Base-by-base conservation (phyloP, 768 basidiomycete species). In the Suillus americanus region DNA sequence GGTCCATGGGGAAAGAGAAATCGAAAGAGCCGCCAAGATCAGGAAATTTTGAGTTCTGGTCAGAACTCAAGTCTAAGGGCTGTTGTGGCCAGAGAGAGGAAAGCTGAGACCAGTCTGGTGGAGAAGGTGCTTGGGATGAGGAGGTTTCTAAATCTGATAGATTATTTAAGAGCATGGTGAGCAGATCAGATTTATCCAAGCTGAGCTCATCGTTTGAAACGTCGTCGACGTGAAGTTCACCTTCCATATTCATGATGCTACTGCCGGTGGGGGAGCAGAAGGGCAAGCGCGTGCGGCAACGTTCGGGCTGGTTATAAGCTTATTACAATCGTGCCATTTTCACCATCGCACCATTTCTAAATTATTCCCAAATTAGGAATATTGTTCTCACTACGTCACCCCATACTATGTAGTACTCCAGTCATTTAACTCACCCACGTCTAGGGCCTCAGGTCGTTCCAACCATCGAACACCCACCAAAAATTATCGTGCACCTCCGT, bases 81-180 rank as follows among this genome's bases (percentile, higher is more conserved):
- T 69, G 61, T 37, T 68, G 67, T 53, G 65, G 73, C 85, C 87
- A 89, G 16, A 85, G 73, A 10, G 81, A 70, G 14, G 84, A 79
- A 46, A 86, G 76, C 66, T 83, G 80, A 37, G 83, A 80, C 87
- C 86, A 89, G 71, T 86, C 86, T 28, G 81, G 79, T 4, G 79
- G 76, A 67, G 73, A 74, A 23, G 64, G 64, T 5, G 57, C 72
- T 69, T 62, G 76, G 54, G 70, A 66, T 3, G 62, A 69, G 30
- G 78, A 76, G 3, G 74, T 71, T 60, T 80, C 77, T 1, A 67
- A 18, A 56, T 73, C 72, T 30, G 79, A 71, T 40, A 77, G 70
- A 70, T 82, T 82, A 69, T 83, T 82, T 18, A 89, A 79, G 18
- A 89, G 78, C 59, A 89, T 77, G 69, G 84, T 87, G 8, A 89